Evolutionary conservation across 495 filamentous ascomycete genomes (phyloP), one percentile per base, ranked within the genome.

Genomic region (Podospora fimiseda): DNA sequence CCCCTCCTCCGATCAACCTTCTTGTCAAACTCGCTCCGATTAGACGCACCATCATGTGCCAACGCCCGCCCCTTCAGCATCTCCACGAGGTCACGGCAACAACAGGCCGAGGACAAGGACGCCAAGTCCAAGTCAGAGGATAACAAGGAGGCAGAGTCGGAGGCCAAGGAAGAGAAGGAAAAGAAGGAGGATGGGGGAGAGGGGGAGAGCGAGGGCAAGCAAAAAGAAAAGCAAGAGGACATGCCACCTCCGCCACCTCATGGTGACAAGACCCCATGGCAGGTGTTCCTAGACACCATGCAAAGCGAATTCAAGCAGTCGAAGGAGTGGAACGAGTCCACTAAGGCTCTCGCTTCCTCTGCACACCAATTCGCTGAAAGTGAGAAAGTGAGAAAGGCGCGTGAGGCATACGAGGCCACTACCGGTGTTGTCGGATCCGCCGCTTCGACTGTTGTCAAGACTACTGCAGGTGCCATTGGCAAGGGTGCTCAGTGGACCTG

Each of bases 261-360:
- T 61, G 94, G 93, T 54, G 89, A 95, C 71, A 98, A 98, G 74
- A 88, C 92, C 7, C 93, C 93, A 27, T 96, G 93, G 88, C 89
- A 96, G 69, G 93, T 98, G 37, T 98, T 98, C 76, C 87, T 89
- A 54, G 93, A 98, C 60, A 98, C 93, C 49, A 81, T 98, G 67
- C 82, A 88, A 62, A 75, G 77, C 46, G 93, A 97, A 65, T 93
- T 98, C 71, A 91, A 96, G 65, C 87, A 90, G 22, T 97, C 93
- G 15, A 95, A 97, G 66, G 93, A 98, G 69, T 98, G 94, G 93
- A 93, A 97, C 61, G 93, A 98, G 60, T 95, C 89, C 40, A 98
- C 91, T 15, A 96, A 97, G 67, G 89, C 90, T 48, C 79, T 98
- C 9, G 89, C 89, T 11, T 86, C 87, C 36, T 87, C 85, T 0